Conservation (phyloP, 1,284 basidiomycete species). For the Mrakiaceae sp. region DNA sequence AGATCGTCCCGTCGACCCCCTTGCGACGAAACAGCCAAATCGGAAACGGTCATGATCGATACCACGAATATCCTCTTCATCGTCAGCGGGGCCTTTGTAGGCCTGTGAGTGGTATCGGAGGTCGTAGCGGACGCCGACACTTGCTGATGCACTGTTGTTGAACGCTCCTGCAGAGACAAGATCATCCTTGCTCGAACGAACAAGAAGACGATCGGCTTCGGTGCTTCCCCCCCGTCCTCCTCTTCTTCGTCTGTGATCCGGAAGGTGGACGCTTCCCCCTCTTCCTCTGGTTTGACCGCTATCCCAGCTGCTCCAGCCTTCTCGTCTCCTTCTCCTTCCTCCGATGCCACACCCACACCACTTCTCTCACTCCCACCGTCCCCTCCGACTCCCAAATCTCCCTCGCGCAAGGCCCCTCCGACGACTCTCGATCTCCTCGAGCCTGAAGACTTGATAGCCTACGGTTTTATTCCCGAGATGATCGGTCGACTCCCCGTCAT, state of each 20-base stretch:
- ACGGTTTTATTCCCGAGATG: slow-evolving; percentile 81
- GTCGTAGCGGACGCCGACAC: neutral
- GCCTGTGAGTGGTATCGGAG: slow-evolving; percentile 37
- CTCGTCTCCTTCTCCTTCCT: too few species aligned
- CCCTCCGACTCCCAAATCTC: slow-evolving; percentile 6
- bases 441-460: slow-evolving; percentile 62
- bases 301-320: too few species aligned
- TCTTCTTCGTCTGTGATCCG: too few species aligned
- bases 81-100: slow-evolving; percentile 86
- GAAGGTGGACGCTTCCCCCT: too few species aligned
- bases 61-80: slow-evolving; percentile 79
- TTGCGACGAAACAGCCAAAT: slow-evolving; percentile 15
- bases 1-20: neutral
- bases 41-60: slow-evolving; percentile 33
- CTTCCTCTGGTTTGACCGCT: too few species aligned
- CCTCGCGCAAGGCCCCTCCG: neutral
- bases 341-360: neutral
- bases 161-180: slow-evolving; percentile 40
- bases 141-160: neutral
- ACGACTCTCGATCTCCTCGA: slow-evolving; percentile 17
- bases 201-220: slow-evolving; percentile 88
- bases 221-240: slow-evolving; percentile 46
- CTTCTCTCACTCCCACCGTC: neutral
- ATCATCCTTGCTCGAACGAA: slow-evolving; percentile 65
- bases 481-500: slow-evolving; percentile 62